These are phyloP conservation scores for Fusarium solani-melongenae DNA, from an alignment of 2,329 filamentous ascomycete genomes.

Conservation along the genomic window DNA sequence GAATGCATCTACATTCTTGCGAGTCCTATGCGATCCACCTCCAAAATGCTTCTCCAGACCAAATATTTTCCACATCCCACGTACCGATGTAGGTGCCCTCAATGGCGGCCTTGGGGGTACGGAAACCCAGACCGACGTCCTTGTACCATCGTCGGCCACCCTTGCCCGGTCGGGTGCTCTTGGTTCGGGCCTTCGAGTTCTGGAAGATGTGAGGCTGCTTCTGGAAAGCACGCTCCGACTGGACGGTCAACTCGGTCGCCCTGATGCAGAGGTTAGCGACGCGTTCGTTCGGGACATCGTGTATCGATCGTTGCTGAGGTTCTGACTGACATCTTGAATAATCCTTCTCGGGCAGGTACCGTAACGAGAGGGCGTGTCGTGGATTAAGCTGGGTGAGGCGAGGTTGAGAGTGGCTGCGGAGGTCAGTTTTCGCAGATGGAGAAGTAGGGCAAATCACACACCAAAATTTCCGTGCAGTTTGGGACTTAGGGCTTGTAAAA, in stretches of 20 bases:
- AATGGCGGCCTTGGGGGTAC: slow-evolving; percentile 98
- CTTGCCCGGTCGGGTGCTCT: slow-evolving; percentile 88
- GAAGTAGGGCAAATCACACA: slow-evolving; percentile 52
- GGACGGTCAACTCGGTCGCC: slow-evolving; percentile 99
- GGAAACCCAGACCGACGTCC: slow-evolving; percentile 99
- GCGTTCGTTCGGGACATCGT: slow-evolving; percentile 33
- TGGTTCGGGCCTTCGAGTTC: slow-evolving; percentile 92
- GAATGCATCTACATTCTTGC: background rate
- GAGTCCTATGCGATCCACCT: background rate
- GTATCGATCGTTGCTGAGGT: slow-evolving; percentile 30
- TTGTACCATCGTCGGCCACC: slow-evolving; percentile 96
- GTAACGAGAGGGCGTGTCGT: slow-evolving; percentile 54
- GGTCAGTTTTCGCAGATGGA: slow-evolving; percentile 51
- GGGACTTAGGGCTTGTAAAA: slow-evolving; percentile 56
- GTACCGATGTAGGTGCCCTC: slow-evolving; percentile 99
- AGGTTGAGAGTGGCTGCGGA: slow-evolving; percentile 45
- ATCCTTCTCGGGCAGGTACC: slow-evolving; percentile 54
- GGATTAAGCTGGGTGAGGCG: slow-evolving; percentile 49
- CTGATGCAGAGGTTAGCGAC: slow-evolving; percentile 66
- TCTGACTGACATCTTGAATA: slow-evolving; percentile 57
- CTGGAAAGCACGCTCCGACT: slow-evolving; percentile 99
- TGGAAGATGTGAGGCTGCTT: slow-evolving; percentile 99
- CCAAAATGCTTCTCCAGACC: slow-evolving; percentile 11
- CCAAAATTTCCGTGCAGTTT: slow-evolving; percentile 49
- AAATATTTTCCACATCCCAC: slow-evolving; percentile 54